Percentiles rank a stretch among this genome's conserved stretches.
Conservation (phyloP, 164 flowering plant species). For the Piper longum region DNA sequence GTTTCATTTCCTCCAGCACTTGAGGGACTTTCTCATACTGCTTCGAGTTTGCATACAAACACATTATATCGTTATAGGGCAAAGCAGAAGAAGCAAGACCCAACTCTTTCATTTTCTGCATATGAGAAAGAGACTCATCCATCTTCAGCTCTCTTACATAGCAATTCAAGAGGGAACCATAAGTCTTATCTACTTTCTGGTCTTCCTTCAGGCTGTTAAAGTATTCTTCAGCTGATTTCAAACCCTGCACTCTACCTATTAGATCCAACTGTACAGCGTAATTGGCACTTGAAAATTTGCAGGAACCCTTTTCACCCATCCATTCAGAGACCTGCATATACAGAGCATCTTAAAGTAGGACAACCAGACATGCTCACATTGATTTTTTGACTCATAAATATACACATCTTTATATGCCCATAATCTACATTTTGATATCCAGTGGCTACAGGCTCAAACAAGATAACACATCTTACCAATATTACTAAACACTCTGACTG, state of each 20-base stretch:
- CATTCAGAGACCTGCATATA: conserved; percentile 67
- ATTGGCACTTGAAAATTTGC: conserved; percentile 29
- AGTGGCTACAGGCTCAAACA: too few species aligned
- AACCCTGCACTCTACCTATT: conserved; percentile 27
- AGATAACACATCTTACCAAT: too few species aligned
- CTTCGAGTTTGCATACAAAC: conserved; percentile 20
- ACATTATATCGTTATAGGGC: conserved; percentile 25
- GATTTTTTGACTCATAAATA: background rate
- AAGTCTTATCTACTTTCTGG: conserved; percentile 8
- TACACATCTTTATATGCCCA: too few species aligned
- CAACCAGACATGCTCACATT: too few species aligned
- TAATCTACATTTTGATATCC: too few species aligned
- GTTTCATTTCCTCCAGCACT: conserved; percentile 43
- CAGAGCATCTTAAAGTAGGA: background rate
- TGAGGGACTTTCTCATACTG: conserved; percentile 26
- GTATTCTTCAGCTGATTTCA: conserved; percentile 27
- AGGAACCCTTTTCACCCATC: conserved; percentile 31
- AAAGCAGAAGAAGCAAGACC: conserved; percentile 14
- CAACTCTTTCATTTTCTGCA: conserved; percentile 24
- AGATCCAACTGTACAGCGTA: conserved; percentile 21
- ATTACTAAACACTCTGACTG: too few species aligned
- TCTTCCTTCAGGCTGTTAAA: conserved; percentile 15
- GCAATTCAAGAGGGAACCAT: conserved; percentile 32
- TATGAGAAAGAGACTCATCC: conserved; percentile 27
- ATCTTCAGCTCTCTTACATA: conserved; percentile 15